Conservation (phyloP, 371 early-diverging fungal species). For the Coemansia sp. region DNA sequence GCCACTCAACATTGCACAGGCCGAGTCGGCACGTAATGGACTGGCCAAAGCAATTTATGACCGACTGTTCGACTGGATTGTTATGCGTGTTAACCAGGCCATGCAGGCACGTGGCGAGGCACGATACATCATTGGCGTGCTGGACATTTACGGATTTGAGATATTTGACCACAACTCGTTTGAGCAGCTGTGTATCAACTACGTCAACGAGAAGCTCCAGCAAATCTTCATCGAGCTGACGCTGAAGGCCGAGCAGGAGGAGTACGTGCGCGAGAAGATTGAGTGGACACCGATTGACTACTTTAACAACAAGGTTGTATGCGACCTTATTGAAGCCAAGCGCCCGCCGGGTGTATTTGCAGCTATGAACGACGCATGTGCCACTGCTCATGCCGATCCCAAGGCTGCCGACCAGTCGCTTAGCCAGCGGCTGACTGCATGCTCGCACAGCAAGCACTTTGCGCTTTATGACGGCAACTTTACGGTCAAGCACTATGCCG, state of each 20-base stretch:
- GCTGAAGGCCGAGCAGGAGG: constrained; percentile 97
- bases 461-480: constrained; percentile 76
- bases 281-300: constrained; percentile 99
- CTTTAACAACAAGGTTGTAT: constrained; percentile 97
- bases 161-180: constrained; percentile 97
- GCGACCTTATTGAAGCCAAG: constrained; percentile 95
- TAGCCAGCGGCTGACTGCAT: constrained; percentile 69
- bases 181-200: constrained; percentile 99
- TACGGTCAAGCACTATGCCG: constrained; percentile 95
- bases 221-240: constrained; percentile 99
- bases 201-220: constrained; percentile 99
- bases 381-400: constrained; percentile 86
- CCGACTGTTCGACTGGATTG: constrained; percentile 88
- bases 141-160: constrained; percentile 97
- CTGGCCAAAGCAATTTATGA: constrained; percentile 83
- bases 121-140: constrained; percentile 84
- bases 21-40: constrained; percentile 79
- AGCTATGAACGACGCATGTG: constrained; percentile 93
- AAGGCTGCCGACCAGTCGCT: constrained; percentile 87
- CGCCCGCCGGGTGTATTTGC: constrained; percentile 91
- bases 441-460: constrained; percentile 76
- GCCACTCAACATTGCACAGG: constrained; percentile 77
- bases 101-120: constrained; percentile 64
- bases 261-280: constrained; percentile 95
- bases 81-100: constrained; percentile 77